Percentiles rank a stretch among this genome's conserved stretches.
Evolutionary conservation across 441 rosid genomes (phyloP).

Genomic region (Macaranga tanarius): DNA sequence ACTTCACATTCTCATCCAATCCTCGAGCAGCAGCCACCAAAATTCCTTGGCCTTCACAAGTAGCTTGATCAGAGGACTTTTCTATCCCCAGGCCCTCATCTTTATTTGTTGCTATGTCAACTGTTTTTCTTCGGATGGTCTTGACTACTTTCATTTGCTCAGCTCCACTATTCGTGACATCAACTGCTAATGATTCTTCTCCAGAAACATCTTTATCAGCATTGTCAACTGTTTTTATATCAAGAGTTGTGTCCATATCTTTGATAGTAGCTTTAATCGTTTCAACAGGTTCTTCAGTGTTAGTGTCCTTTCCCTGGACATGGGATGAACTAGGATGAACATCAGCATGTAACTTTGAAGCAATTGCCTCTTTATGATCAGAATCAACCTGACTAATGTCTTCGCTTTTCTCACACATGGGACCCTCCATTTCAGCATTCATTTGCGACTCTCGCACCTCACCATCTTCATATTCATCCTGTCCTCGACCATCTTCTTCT

Average conservation of each 20-base stretch:
- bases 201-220: constrained; percentile 28
- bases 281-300: constrained; percentile 32
- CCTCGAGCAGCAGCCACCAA: constrained; percentile 30
- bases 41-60: constrained; percentile 37
- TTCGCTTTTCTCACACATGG: constrained; percentile 25
- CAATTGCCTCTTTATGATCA: constrained; percentile 27
- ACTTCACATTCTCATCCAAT: constrained; percentile 34
- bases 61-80: constrained; percentile 32
- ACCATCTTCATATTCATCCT: constrained; percentile 59
- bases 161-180: constrained; percentile 29
- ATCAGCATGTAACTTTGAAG: constrained; percentile 24
- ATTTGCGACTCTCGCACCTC: constrained; percentile 52
- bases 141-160: constrained; percentile 26
- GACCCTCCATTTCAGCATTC: constrained; percentile 26
- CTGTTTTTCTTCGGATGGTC: constrained; percentile 27
- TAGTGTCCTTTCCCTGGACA: constrained; percentile 33
- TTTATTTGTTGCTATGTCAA: constrained; percentile 29
- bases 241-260: constrained; percentile 25
- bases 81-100: constrained; percentile 38
- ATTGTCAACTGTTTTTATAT: constrained; percentile 21
- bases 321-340: constrained; percentile 28
- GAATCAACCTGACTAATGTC: constrained; percentile 27
- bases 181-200: constrained; percentile 31
- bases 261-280: constrained; percentile 22
- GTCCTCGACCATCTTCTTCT: constrained; percentile 39